Base-by-base conservation (phyloP, 768 basidiomycete species). In the Hemileccinum impolitum region DNA sequence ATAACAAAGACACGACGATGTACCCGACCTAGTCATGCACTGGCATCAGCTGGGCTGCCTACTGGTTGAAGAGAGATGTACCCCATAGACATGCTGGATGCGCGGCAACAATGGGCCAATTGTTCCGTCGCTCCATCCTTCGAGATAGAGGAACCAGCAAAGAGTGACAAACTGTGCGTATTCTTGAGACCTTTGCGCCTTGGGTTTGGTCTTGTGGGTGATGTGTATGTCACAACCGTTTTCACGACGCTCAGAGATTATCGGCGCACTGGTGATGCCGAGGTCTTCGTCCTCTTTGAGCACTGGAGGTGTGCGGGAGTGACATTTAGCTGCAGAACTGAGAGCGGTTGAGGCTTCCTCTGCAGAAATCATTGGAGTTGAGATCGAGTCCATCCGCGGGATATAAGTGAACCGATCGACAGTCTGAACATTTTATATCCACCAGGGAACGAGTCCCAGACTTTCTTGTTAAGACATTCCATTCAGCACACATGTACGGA, bases 61-160 rank as follows among this genome's bases (percentile, higher is more conserved):
- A 30, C 11, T 4, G 0, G 12, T 28, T 35, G 12, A 28, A n/a
- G 14, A 30, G 6, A 5, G 6, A 42, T 67, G 17, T 55, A 77
- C 78, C 56, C 71, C 69, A 60, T 78, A 79, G 61, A 78, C 75
- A 7, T 66, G 63, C 62, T 87, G 87, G 41, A 92, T 82, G 11
- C 81, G 74, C 2, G 87, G 89, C 5, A 92, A 66, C 18, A 93
- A 66, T 1, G 90, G 87, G 2, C 90, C 90, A 13, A 80, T 79
- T 0, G 82, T 76, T 12, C 82, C 84, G 63, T 90, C 89, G 58
- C 85, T 88, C 87, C 87, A 91, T 14, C 90, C 90, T 14, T 75
- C 75, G 4, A 87, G 66, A 51, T 84, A 82, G 40, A 85, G 44
- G 11, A 72, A 68, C 68, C 72, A 80, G 54, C 82, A 86, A 31